Evolutionary conservation across 306 rosid species (phyloP).

Genomic region (Ziziphus jujuba): DNA sequence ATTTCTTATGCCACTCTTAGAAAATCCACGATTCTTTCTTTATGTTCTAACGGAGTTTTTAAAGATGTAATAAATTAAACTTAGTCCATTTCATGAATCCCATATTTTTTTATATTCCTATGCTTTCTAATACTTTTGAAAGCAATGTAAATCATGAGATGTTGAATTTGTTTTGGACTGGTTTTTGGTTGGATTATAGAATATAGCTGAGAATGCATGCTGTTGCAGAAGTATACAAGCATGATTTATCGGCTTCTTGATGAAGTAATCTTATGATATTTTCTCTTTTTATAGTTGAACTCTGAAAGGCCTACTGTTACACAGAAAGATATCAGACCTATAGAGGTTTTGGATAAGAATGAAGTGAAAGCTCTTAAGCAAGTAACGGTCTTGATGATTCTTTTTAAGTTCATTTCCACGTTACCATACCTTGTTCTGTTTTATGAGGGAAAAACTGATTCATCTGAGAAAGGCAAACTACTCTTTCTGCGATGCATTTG

Average conservation of each 20-base stretch:
- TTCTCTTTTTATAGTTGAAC: conserved; percentile 28
- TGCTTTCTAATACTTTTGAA: background rate
- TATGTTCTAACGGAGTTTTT: background rate
- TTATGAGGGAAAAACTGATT: background rate
- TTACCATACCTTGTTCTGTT: background rate
- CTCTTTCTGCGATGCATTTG: conserved; percentile 15
- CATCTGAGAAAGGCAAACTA: background rate
- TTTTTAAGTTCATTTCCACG: background rate
- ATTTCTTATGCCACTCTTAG: conserved; percentile 6
- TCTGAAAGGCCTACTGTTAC: conserved; percentile 9
- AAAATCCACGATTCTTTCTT: background rate
- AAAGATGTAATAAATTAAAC: background rate
- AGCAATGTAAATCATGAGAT: background rate
- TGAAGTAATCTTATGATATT: background rate
- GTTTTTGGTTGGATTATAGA: too few relatives aligned
- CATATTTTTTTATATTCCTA: background rate
- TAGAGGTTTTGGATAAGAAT: conserved; percentile 30
- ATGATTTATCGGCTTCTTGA: background rate
- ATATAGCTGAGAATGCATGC: background rate
- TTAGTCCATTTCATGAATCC: background rate
- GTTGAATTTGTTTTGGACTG: background rate
- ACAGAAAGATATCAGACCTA: conserved; percentile 16
- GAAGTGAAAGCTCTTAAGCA: conserved; percentile 22
- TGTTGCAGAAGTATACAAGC: background rate
- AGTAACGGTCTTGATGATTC: conserved; percentile 22